Evolutionary conservation across 2,329 filamentous ascomycete species (phyloP).

Genomic region (Didymella pomorum): DNA sequence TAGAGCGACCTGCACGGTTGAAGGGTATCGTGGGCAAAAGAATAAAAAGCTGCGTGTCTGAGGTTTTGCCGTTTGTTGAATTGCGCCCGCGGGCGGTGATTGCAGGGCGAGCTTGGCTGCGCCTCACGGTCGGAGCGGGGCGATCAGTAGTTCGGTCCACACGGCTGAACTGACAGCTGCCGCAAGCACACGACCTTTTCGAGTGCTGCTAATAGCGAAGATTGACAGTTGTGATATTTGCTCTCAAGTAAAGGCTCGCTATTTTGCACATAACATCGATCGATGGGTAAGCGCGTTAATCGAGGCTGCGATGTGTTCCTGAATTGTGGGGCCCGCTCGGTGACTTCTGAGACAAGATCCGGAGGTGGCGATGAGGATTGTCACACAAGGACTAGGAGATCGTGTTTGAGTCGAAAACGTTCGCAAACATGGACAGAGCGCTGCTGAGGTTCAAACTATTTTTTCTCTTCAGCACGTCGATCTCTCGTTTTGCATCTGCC

Average conservation of each 20-base stretch:
- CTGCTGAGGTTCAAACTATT: too few relatives aligned
- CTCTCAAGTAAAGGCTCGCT: background rate
- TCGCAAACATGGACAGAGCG: background rate
- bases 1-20: conserved; percentile 5
- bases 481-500: too few relatives aligned
- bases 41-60: conserved; percentile 7
- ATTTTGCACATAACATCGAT: too few relatives aligned
- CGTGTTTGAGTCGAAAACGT: background rate
- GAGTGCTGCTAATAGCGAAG: background rate
- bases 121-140: conserved; percentile 5
- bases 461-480: too few relatives aligned
- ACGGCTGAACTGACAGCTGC: conserved; percentile 7
- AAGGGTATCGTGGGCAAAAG: background rate
- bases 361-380: background rate
- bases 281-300: background rate
- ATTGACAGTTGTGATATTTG: background rate
- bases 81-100: conserved; percentile 12
- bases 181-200: background rate
- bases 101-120: conserved; percentile 19
- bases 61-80: conserved; percentile 7
- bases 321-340: background rate
- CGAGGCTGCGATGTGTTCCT: background rate
- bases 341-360: background rate
- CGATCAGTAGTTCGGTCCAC: conserved; percentile 13
- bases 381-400: background rate